Evolutionary conservation across 768 basidiomycete species (phyloP).

Genomic region (Suillus plorans): DNA sequence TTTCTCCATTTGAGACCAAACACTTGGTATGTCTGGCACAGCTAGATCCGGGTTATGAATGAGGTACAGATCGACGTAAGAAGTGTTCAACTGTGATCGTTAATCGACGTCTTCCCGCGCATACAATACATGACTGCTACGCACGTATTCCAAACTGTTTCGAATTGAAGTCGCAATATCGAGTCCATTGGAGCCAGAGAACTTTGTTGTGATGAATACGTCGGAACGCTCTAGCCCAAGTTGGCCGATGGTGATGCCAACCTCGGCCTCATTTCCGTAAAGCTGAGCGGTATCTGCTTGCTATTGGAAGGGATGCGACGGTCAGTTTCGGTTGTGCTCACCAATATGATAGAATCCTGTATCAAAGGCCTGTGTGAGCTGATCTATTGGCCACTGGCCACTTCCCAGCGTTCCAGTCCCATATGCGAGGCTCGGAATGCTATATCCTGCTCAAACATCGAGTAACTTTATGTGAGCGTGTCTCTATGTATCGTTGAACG

Average conservation of each 20-base stretch:
- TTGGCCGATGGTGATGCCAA: slow-evolving; percentile 36
- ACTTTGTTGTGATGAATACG: slow-evolving; percentile 68
- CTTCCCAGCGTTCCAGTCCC: slow-evolving; percentile 68
- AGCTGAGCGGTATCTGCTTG: slow-evolving; percentile 56
- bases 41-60: slow-evolving; percentile 59
- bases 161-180: slow-evolving; percentile 55
- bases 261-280: slow-evolving; percentile 60
- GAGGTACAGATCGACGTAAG: slow-evolving; percentile 70
- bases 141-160: slow-evolving; percentile 55
- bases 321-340: slow-evolving; percentile 24
- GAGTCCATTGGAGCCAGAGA: slow-evolving; percentile 48
- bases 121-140: slow-evolving; percentile 16
- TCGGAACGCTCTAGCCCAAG: slow-evolving; percentile 55
- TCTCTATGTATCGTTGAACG: slow-evolving; percentile 9
- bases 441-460: slow-evolving; percentile 34
- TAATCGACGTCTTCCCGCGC: background rate
- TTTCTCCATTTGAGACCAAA: slow-evolving; percentile 65
- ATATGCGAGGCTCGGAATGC: slow-evolving; percentile 52
- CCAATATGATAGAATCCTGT: slow-evolving; percentile 67
- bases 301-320: background rate
- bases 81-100: slow-evolving; percentile 52
- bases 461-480: background rate
- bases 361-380: slow-evolving; percentile 61
- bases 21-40: slow-evolving; percentile 55
- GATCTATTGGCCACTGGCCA: slow-evolving; percentile 48